Conservation (phyloP, 1,284 basidiomycete genomes). For the Ganoderma sinense region DNA sequence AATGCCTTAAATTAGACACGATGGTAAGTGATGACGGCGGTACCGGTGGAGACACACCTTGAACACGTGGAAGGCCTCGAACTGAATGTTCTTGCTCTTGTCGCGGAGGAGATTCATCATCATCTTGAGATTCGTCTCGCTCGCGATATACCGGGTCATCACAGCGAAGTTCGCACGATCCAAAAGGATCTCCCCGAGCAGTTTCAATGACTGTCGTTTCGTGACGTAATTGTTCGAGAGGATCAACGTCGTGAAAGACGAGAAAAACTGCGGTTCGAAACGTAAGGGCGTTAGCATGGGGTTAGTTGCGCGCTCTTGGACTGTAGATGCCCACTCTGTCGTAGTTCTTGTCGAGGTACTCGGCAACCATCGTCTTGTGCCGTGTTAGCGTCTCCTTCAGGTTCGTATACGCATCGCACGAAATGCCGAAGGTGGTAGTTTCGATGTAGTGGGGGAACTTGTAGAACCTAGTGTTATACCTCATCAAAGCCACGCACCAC, state of each 20-base stretch:
- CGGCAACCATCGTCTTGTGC: constrained; percentile 97
- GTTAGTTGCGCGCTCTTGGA: not conserved
- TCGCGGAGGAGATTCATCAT: constrained; percentile 99
- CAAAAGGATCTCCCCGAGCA: constrained; percentile 96
- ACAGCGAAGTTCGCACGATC: constrained; percentile 98
- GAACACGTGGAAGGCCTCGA: constrained; percentile 99
- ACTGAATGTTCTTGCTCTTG: constrained; percentile 99
- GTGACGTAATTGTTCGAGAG: constrained; percentile 97
- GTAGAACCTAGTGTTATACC: constrained; percentile 79
- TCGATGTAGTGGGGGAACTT: constrained; percentile 97
- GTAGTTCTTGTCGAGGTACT: constrained; percentile 96
- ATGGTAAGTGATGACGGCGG: not conserved
- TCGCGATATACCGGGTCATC: constrained; percentile 98
- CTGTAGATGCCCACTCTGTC: constrained; percentile 72
- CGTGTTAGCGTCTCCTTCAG: constrained; percentile 96
- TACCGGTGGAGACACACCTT: constrained; percentile 76
- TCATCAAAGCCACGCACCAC: not conserved
- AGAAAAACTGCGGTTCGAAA: constrained; percentile 79
- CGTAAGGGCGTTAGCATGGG: constrained; percentile 5
- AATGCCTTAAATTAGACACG: not conserved
- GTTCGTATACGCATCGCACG: constrained; percentile 97
- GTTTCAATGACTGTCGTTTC: constrained; percentile 98
- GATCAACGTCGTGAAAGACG: constrained; percentile 92
- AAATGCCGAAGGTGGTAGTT: constrained; percentile 96
- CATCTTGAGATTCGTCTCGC: constrained; percentile 95